phyloP scores from a whole-genome alignment of 148 eudicot genomes.

The Vaccinium macrocarpon region DNA sequence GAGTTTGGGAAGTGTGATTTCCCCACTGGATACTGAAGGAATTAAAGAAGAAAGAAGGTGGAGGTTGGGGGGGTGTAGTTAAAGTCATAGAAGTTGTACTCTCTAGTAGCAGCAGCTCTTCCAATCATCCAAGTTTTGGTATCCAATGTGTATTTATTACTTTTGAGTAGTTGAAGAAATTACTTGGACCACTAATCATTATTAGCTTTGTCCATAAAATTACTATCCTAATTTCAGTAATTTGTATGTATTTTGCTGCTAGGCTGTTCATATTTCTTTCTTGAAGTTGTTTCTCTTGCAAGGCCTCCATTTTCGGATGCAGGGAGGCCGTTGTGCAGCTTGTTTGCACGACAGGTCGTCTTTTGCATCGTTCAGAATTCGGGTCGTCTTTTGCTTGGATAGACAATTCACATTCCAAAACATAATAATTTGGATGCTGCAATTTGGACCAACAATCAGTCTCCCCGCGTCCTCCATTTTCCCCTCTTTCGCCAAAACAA shows the following conservation, averaged over 20 bases:
- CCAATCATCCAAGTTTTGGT: not conserved
- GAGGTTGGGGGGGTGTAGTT: not conserved
- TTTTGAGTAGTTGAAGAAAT: not conserved
- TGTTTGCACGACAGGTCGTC: no score
- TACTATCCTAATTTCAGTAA: not conserved
- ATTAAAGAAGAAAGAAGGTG: not conserved
- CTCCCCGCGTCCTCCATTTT: no score
- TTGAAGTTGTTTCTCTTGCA: not conserved
- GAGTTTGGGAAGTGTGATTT: constrained; percentile 64
- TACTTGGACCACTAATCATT: not conserved
- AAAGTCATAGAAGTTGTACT: not conserved
- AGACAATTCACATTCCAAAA: no score
- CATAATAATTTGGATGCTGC: no score
- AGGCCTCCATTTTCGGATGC: no score
- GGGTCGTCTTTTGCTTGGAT: no score
- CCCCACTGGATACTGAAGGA: constrained; percentile 44
- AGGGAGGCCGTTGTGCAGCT: no score
- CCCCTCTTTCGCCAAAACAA: no score
- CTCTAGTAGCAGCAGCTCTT: not conserved
- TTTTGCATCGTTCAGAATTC: no score
- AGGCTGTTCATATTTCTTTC: not conserved
- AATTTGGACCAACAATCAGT: no score
- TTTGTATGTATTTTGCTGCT: not conserved
- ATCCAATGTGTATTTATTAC: constrained; percentile 5
- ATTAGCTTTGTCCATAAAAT: not conserved